Evolutionary conservation across 129 eudicot genomes (phyloP).

Genomic region (Arctium lappa): DNA sequence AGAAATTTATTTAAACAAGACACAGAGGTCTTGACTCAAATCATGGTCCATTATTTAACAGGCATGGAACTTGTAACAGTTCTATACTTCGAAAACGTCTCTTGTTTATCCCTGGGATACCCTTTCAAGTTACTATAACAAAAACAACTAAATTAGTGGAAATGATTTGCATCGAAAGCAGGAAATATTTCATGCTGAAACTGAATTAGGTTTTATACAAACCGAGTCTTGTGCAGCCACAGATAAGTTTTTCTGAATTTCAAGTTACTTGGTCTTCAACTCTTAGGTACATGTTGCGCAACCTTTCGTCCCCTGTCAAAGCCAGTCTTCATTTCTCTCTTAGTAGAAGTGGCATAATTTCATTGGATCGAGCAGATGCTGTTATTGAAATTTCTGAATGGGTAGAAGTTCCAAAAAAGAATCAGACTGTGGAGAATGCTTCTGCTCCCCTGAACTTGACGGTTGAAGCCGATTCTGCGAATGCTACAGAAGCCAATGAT

Average conservation of each 20-base stretch:
- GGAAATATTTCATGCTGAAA: background rate
- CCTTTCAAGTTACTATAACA: background rate
- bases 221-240: background rate
- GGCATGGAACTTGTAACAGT: background rate
- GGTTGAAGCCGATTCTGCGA: conserved; percentile 42
- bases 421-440: conserved; percentile 71
- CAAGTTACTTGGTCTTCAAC: conserved; percentile 1
- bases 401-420: conserved; percentile 94
- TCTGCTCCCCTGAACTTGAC: conserved; percentile 60
- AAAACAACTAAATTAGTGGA: background rate
- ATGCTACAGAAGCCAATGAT: conserved; percentile 48
- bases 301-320: conserved; percentile 90
- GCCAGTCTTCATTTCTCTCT: conserved; percentile 91
- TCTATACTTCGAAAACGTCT: background rate
- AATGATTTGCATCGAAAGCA: background rate
- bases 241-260: background rate
- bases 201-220: background rate
- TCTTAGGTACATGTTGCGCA: conserved; percentile 75
- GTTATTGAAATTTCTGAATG: conserved; percentile 92
- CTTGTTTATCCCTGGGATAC: background rate
- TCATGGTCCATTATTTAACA: background rate
- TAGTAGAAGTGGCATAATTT: conserved; percentile 80
- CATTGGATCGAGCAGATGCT: conserved; percentile 95
- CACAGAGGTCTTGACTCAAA: background rate
- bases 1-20: background rate